A percentile compares a stretch with the other conserved stretches of the same genome.
These are phyloP conservation scores for Alternaria atra DNA, from an alignment of 2,329 filamentous ascomycete genomes.

Conservation along the genomic window DNA sequence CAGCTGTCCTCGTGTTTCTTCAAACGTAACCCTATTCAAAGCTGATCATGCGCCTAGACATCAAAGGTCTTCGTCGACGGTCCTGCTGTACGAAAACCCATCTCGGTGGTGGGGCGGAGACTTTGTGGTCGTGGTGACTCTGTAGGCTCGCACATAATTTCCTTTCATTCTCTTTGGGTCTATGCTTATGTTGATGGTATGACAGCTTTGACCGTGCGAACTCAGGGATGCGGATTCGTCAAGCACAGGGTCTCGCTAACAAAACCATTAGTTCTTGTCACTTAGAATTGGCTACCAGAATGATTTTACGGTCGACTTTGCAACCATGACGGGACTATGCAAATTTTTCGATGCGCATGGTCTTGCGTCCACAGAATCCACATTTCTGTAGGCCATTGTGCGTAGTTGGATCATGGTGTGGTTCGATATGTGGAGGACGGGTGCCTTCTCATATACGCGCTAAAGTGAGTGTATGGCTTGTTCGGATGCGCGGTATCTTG, in stretches of 20 bases:
- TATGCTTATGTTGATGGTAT: background rate
- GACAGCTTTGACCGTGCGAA: background rate
- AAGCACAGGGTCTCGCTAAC: background rate
- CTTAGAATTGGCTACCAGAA: background rate
- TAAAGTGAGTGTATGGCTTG: background rate
- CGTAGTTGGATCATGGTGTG: background rate
- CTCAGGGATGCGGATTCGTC: conserved; percentile 1
- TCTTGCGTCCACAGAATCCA: background rate
- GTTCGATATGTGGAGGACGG: background rate
- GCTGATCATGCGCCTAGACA: background rate
- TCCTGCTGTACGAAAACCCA: background rate
- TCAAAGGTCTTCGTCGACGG: background rate
- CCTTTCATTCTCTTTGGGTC: background rate
- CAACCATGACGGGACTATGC: background rate
- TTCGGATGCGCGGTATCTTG: background rate
- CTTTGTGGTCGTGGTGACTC: background rate
- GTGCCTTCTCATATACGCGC: background rate
- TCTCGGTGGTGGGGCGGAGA: background rate
- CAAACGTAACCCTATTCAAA: background rate
- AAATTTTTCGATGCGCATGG: background rate
- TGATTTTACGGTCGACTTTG: background rate
- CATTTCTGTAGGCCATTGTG: background rate
- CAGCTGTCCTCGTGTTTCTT: background rate
- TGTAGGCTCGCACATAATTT: background rate
- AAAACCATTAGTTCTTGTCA: background rate